Evolutionary conservation across 129 eudicot species (phyloP).

Genomic region (Pulicaria dysenterica): DNA sequence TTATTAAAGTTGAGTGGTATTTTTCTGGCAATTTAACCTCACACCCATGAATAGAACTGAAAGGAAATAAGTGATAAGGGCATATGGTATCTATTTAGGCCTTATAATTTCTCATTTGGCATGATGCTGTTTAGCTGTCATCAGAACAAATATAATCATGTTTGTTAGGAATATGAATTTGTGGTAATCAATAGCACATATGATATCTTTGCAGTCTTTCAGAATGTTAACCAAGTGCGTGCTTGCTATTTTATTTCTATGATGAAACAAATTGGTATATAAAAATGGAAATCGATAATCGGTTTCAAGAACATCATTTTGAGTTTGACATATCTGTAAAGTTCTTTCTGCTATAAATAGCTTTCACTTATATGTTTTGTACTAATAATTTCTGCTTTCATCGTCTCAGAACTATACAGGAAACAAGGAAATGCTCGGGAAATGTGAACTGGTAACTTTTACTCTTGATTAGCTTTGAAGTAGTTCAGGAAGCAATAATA

Average conservation of each 20-base stretch:
- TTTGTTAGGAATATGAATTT: neutral
- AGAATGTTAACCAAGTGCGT: neutral
- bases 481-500: slow-evolving; percentile 12
- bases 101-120: neutral
- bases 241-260: neutral
- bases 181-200: neutral
- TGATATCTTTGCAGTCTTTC: neutral
- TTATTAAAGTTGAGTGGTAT: too few species aligned
- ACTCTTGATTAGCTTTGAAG: neutral
- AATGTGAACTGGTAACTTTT: slow-evolving; percentile 85
- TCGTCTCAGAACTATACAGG: slow-evolving; percentile 77
- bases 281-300: neutral
- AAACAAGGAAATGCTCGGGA: slow-evolving; percentile 93
- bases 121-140: neutral
- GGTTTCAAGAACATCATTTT: slow-evolving; percentile 11
- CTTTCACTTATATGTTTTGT: slow-evolving; percentile 13
- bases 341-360: neutral
- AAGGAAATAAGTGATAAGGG: too few species aligned
- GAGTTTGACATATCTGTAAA: slow-evolving; percentile 15
- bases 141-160: neutral
- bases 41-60: too few species aligned
- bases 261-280: slow-evolving; percentile 11
- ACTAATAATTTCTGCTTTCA: slow-evolving; percentile 13
- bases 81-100: neutral
- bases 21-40: too few species aligned